Conservation (phyloP, 2,329 filamentous ascomycete species). For the Claviceps sp. region DNA sequence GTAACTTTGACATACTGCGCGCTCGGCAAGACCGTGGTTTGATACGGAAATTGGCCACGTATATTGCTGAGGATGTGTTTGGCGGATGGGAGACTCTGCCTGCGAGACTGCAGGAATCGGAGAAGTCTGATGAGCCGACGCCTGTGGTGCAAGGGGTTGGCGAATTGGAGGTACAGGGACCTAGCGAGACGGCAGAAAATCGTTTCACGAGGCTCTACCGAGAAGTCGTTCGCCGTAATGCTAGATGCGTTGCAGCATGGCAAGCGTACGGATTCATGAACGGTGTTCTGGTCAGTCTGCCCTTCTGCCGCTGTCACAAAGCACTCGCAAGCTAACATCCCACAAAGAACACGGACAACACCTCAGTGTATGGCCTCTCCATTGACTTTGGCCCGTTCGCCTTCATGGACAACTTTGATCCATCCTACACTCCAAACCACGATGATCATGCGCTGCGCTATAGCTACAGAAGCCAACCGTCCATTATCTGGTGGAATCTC, state of each 20-base stretch:
- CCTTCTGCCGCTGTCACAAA: neutral
- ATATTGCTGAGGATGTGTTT: conserved; percentile 78
- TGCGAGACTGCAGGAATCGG: conserved; percentile 38
- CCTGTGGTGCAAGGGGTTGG: conserved; percentile 38
- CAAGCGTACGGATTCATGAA: conserved; percentile 99
- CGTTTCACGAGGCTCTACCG: conserved; percentile 78
- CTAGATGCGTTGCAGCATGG: conserved; percentile 80
- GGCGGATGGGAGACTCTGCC: conserved; percentile 79
- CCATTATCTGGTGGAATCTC: conserved; percentile 97
- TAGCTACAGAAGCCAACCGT: conserved; percentile 85
- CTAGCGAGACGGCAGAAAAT: conserved; percentile 60
- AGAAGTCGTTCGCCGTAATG: conserved; percentile 75
- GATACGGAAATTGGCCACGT: conserved; percentile 63
- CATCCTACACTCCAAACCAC: conserved; percentile 89
- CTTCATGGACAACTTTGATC: conserved; percentile 95
- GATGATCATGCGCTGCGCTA: conserved; percentile 84
- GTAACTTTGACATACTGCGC: conserved; percentile 89
- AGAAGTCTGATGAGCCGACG: conserved; percentile 28
- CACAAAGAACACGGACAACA: conserved; percentile 78
- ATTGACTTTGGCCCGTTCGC: conserved; percentile 96
- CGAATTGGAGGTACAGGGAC: conserved; percentile 50
- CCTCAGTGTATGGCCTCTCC: conserved; percentile 74
- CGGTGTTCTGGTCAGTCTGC: conserved; percentile 52
- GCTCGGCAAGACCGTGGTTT: conserved; percentile 65
- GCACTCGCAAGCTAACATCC: conserved; percentile 9